Evolutionary conservation across 345 rosid species (phyloP).

Genomic region (Lenwebbia sp.): DNA sequence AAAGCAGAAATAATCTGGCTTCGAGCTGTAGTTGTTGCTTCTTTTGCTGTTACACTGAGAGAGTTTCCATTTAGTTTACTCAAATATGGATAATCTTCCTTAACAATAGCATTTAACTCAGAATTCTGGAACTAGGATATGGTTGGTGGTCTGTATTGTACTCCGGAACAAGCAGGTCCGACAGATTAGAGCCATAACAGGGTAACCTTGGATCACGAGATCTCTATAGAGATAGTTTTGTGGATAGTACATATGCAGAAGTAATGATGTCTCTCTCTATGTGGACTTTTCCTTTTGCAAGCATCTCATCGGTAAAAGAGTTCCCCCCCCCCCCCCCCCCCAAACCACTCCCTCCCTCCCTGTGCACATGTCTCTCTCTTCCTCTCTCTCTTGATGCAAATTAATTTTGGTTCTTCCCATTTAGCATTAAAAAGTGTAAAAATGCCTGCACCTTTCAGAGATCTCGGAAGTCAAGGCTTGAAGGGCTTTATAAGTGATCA

Average conservation of each 20-base stretch:
- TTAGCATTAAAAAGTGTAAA: background rate
- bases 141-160: background rate
- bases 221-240: background rate
- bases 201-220: background rate
- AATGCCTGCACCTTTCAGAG: constrained; percentile 35
- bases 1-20: background rate
- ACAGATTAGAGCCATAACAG: background rate
- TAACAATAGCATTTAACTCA: background rate
- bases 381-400: background rate
- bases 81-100: background rate
- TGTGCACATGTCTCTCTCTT: background rate
- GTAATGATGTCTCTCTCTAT: background rate
- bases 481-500: constrained; percentile 81
- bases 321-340: no score
- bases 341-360: no score
- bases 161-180: background rate
- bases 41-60: background rate
- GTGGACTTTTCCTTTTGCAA: constrained; percentile 11
- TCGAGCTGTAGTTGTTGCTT: background rate
- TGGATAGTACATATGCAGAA: background rate
- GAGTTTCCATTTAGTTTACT: background rate
- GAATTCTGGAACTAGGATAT: background rate
- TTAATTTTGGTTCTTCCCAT: constrained; percentile 6
- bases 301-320: background rate
- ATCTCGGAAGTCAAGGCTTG: constrained; percentile 92